Evolutionary conservation across 768 basidiomycete genomes (phyloP).

Genomic region (Termitomyces sp.): DNA sequence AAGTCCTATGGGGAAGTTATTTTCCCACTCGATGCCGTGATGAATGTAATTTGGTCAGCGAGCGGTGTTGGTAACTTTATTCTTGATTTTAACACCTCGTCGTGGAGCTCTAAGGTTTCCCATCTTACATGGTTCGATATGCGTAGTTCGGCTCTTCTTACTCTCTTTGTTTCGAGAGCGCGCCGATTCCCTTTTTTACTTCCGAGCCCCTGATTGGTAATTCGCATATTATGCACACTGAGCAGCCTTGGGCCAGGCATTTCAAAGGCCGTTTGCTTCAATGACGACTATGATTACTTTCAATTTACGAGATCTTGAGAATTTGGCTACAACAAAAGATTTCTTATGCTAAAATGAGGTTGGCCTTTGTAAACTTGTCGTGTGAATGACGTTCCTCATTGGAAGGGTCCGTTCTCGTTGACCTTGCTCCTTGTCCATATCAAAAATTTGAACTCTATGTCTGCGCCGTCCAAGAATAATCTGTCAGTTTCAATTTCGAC

Average conservation of each 20-base stretch:
- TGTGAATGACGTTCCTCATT: neutral
- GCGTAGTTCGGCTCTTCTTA: neutral
- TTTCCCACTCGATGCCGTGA: neutral
- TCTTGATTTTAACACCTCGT: too few relatives aligned
- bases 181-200: neutral
- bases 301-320: neutral
- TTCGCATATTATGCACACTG: neutral
- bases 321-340: neutral
- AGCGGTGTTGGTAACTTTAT: neutral
- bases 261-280: neutral
- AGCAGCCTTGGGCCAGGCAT: neutral
- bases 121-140: neutral
- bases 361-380: neutral
- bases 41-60: neutral
- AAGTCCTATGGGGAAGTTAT: too few relatives aligned
- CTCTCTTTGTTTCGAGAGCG: neutral
- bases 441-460: neutral
- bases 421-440: neutral
- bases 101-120: neutral
- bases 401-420: neutral
- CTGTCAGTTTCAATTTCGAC: neutral
- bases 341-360: neutral
- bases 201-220: neutral
- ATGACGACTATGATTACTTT: neutral
- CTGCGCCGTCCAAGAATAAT: neutral